Evolutionary conservation across 108 stramenopile genomes (phyloP).

Genomic region (Mediolabrus comicus): DNA sequence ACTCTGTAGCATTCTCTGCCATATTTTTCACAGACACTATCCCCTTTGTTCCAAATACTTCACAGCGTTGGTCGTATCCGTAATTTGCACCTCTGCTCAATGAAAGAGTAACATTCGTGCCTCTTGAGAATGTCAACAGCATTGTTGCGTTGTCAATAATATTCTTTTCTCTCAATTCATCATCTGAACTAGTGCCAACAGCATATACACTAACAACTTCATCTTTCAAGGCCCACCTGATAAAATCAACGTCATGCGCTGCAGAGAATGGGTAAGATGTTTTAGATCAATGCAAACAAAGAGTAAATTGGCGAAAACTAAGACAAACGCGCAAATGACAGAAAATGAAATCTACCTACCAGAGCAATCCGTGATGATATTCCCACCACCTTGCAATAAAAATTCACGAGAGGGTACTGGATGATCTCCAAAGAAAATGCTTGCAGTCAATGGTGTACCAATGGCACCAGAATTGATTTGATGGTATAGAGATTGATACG

Average conservation of each 20-base stretch:
- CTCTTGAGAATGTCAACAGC: slow-evolving; percentile 48
- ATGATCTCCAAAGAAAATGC: slow-evolving; percentile 72
- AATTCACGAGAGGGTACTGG: slow-evolving; percentile 67
- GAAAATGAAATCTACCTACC: no score
- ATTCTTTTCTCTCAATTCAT: slow-evolving; percentile 44
- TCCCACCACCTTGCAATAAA: slow-evolving; percentile 57
- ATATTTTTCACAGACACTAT: slow-evolving; percentile 47
- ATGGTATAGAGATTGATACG: slow-evolving; percentile 46
- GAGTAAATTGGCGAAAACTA: no score
- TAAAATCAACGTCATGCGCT: slow-evolving; percentile 80
- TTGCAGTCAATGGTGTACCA: slow-evolving; percentile 46
- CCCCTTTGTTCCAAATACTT: slow-evolving; percentile 60
- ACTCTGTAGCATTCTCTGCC: slow-evolving; percentile 31
- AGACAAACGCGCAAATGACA: no score
- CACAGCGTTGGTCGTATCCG: slow-evolving; percentile 82
- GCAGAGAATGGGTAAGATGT: no score
- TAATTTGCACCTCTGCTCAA: slow-evolving; percentile 54
- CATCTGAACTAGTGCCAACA: slow-evolving; percentile 49
- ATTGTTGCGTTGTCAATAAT: slow-evolving; percentile 76
- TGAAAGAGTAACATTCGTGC: slow-evolving; percentile 23
- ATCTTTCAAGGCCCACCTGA: slow-evolving; percentile 49
- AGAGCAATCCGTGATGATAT: slow-evolving; percentile 69
- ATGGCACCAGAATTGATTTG: slow-evolving; percentile 24
- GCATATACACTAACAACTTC: slow-evolving; percentile 62
- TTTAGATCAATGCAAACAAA: no score